Conservation (phyloP, 2,329 filamentous ascomycete species). For the Coniochaeta pulveracea region DNA sequence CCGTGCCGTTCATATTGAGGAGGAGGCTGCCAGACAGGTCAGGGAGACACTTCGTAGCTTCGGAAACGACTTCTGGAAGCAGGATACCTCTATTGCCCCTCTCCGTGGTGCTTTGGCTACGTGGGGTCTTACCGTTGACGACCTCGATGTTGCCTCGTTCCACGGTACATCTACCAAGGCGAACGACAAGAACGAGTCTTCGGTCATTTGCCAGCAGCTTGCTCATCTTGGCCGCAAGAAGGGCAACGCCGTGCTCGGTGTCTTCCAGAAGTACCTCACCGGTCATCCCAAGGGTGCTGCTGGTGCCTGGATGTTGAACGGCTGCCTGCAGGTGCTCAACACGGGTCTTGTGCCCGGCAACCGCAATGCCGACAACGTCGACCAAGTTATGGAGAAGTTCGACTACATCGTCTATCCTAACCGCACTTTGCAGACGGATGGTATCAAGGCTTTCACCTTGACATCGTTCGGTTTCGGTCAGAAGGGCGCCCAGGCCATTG, state of each 20-base stretch:
- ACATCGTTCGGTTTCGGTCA: constrained; percentile 99
- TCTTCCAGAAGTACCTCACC: constrained; percentile 99
- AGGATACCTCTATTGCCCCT: constrained; percentile 84
- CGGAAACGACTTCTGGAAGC: constrained; percentile 99
- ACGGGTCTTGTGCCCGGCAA: constrained; percentile 90
- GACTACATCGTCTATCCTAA: constrained; percentile 97
- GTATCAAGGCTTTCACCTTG: constrained; percentile 96
- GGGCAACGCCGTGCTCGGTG: constrained; percentile 90
- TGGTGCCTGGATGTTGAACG: constrained; percentile 99
- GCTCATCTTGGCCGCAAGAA: constrained; percentile 89
- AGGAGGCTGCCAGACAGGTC: constrained; percentile 78
- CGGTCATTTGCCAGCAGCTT: constrained; percentile 93
- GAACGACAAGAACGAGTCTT: constrained; percentile 99
- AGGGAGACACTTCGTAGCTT: constrained; percentile 87
- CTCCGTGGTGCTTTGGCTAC: constrained; percentile 92
- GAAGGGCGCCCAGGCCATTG: constrained; percentile 95
- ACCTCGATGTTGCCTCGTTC: constrained; percentile 92
- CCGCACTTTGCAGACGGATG: constrained; percentile 91
- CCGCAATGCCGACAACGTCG: constrained; percentile 95
- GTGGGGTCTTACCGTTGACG: constrained; percentile 96
- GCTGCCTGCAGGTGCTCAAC: constrained; percentile 90
- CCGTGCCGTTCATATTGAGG: constrained; percentile 76
- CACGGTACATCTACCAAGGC: constrained; percentile 97
- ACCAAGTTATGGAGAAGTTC: constrained; percentile 92
- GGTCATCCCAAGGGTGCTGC: constrained; percentile 98